phyloP scores from a whole-genome alignment of 1,284 basidiomycete species.

The Coniferiporia sulphurascens region DNA sequence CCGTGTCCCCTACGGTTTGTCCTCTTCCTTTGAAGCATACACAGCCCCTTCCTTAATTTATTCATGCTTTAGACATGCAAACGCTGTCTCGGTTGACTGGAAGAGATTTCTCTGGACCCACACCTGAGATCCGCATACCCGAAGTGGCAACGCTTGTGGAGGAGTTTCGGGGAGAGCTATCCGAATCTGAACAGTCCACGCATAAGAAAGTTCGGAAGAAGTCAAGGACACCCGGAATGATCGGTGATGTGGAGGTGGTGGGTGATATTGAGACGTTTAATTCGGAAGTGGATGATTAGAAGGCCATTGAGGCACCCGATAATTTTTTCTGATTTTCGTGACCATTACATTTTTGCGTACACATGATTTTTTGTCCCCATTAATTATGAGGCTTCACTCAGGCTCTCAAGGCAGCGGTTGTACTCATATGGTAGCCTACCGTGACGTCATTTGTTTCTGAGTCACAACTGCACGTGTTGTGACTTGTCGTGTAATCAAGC shows the following conservation, averaged over 20 bases:
- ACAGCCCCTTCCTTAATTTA: background rate
- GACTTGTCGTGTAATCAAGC: background rate
- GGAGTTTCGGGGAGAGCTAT: background rate
- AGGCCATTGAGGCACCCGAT: too few relatives aligned
- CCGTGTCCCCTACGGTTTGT: conserved; percentile 63
- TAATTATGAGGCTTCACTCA: too few relatives aligned
- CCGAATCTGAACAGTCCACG: background rate
- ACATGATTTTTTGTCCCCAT: too few relatives aligned
- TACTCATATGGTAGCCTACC: too few relatives aligned
- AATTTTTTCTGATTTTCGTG: too few relatives aligned
- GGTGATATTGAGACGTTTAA: conserved; percentile 17
- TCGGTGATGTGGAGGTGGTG: conserved; percentile 16
- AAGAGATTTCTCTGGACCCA: conserved; percentile 75
- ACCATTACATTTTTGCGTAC: too few relatives aligned
- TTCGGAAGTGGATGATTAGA: background rate
- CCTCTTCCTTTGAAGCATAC: conserved; percentile 5
- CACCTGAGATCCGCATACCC: conserved; percentile 61
- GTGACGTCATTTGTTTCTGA: too few relatives aligned
- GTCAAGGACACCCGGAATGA: conserved; percentile 8
- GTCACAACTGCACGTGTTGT: background rate
- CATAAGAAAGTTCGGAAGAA: conserved; percentile 2
- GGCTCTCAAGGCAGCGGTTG: too few relatives aligned
- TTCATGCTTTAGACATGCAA: conserved; percentile 48
- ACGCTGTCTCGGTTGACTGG: conserved; percentile 71
- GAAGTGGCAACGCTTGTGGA: conserved; percentile 9